Conservation (phyloP, 345 rosid genomes). For the Gossypium mustelinum region DNA sequence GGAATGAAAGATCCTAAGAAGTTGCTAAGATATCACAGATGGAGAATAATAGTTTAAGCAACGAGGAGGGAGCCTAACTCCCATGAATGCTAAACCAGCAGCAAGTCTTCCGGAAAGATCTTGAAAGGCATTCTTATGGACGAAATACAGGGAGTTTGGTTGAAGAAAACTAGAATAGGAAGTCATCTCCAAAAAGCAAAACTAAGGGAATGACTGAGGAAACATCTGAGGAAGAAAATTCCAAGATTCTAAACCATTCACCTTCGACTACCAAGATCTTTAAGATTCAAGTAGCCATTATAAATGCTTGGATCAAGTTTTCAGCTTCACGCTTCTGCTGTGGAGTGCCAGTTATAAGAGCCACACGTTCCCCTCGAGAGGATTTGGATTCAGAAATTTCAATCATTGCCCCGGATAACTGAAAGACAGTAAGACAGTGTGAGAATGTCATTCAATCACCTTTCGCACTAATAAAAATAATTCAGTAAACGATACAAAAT, state of each 20-base stretch:
- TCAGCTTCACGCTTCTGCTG: conserved; percentile 91
- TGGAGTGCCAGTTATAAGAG: conserved; percentile 79
- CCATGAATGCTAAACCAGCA: conserved; percentile 29
- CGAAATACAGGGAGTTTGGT: conserved; percentile 32
- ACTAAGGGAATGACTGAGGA: conserved; percentile 39
- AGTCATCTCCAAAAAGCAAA: conserved; percentile 23
- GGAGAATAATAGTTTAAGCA: conserved; percentile 25
- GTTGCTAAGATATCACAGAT: conserved; percentile 38
- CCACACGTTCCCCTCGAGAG: conserved; percentile 74
- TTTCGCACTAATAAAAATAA: neutral
- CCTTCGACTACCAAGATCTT: conserved; percentile 28
- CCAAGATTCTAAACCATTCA: conserved; percentile 36
- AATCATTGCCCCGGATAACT: conserved; percentile 98
- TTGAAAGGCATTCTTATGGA: conserved; percentile 31
- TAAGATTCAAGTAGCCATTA: conserved; percentile 68
- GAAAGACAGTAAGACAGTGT: conserved; percentile 27
- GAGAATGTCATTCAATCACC: conserved; percentile 11
- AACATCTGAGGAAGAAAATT: conserved; percentile 24
- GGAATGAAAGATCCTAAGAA: conserved; percentile 51
- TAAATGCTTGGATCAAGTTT: conserved; percentile 95
- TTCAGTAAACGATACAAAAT: neutral
- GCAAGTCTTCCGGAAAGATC: conserved; percentile 29
- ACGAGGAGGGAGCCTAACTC: conserved; percentile 28
- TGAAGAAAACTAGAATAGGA: conserved; percentile 32
- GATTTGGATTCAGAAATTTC: conserved; percentile 83